Conservation (phyloP, 2,329 filamentous ascomycete species). For the Mycosphaerella sp. region DNA sequence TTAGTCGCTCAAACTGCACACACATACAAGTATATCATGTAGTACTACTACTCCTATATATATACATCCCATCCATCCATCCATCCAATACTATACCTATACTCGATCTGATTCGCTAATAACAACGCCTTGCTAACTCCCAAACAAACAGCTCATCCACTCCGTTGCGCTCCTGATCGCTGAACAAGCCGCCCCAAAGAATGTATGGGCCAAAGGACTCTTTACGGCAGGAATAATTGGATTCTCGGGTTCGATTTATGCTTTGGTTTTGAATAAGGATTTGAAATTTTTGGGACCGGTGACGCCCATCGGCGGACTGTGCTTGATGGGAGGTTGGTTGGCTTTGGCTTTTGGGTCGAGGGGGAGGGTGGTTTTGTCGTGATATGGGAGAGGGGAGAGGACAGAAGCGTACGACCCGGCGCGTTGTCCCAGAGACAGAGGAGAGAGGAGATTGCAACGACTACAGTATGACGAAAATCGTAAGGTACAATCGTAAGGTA, state of each 20-base stretch:
- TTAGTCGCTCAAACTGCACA: no score
- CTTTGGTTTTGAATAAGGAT: slow-evolving; percentile 55
- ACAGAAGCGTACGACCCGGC: no score
- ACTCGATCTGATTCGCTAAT: neutral
- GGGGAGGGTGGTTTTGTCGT: slow-evolving; percentile 21
- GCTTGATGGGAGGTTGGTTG: slow-evolving; percentile 59
- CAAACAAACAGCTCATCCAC: slow-evolving; percentile 51
- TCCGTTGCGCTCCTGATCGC: slow-evolving; percentile 55
- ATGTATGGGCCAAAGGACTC: slow-evolving; percentile 49
- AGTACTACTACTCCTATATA: no score
- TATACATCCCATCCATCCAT: neutral
- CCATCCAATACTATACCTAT: neutral
- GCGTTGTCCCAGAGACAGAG: no score
- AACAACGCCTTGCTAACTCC: neutral
- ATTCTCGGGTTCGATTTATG: slow-evolving; percentile 61
- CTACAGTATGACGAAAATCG: no score
- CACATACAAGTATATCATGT: no score
- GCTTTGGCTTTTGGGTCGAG: slow-evolving; percentile 40
- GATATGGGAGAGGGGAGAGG: neutral
- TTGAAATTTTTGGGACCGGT: slow-evolving; percentile 58
- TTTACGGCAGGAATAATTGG: slow-evolving; percentile 60
- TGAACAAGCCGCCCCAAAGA: slow-evolving; percentile 45
- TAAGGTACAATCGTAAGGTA: no score
- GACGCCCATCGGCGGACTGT: slow-evolving; percentile 58
- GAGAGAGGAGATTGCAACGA: no score